These are phyloP conservation scores for Stephanodiscus minutulus DNA, from an alignment of 108 stramenopile species.

Conservation along the genomic window DNA sequence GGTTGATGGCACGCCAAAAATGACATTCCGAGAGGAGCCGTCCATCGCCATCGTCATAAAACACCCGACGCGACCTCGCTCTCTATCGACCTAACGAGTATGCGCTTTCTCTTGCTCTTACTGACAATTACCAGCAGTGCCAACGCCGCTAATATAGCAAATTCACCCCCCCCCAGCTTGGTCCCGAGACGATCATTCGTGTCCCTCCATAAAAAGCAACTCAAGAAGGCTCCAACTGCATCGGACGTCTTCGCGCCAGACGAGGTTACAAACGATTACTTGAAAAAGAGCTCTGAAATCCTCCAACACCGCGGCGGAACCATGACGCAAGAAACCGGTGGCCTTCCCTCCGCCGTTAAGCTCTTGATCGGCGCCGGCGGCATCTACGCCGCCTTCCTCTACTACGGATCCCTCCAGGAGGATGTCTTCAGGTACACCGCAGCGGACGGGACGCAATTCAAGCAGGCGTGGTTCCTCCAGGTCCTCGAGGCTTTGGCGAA, in stretches of 20 bases:
- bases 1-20: no score
- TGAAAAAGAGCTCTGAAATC: background rate
- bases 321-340: conserved; percentile 50
- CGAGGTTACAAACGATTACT: conserved; percentile 22
- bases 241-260: conserved; percentile 8
- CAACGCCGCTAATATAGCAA: conserved; percentile 5
- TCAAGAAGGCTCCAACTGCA: conserved; percentile 10
- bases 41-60: background rate
- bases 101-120: conserved; percentile 20
- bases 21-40: background rate
- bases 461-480: conserved; percentile 92
- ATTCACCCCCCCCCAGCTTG: conserved; percentile 9
- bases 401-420: conserved; percentile 95
- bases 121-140: conserved; percentile 16
- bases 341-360: conserved; percentile 70
- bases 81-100: background rate
- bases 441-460: conserved; percentile 85
- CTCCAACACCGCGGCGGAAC: conserved; percentile 27
- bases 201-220: conserved; percentile 24
- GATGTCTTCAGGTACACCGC: conserved; percentile 90
- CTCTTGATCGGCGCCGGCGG: conserved; percentile 90
- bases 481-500: conserved; percentile 91
- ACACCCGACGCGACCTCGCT: background rate
- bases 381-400: conserved; percentile 94
- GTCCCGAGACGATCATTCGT: conserved; percentile 27